Conservation (phyloP, 108 stramenopile species). For the Nitzschia sp. region DNA sequence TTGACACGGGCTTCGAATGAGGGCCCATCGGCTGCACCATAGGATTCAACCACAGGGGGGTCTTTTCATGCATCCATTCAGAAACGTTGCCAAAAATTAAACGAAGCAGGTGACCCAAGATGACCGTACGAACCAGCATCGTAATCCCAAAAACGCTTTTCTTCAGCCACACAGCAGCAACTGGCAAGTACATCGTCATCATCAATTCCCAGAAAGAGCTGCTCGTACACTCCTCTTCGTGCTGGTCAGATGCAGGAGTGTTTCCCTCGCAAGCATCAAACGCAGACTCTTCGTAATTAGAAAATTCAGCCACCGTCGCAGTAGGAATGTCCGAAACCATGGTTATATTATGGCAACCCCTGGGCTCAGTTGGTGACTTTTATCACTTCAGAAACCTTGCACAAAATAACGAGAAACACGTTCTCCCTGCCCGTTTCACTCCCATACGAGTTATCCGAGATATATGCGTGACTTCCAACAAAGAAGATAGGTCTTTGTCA, state of each 20-base stretch:
- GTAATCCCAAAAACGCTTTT: conserved; percentile 43
- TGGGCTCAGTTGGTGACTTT: neutral
- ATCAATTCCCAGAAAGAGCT: conserved; percentile 36
- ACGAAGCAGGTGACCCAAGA: conserved; percentile 47
- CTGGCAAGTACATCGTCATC: conserved; percentile 39
- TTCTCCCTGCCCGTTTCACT: too few species aligned
- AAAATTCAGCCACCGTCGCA: neutral
- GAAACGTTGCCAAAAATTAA: conserved; percentile 26
- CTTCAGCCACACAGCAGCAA: conserved; percentile 46
- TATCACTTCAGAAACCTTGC: neutral
- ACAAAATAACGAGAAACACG: neutral
- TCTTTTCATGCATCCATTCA: conserved; percentile 20
- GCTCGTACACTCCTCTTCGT: conserved; percentile 17
- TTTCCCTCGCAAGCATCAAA: conserved; percentile 5
- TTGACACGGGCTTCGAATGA: conserved; percentile 31
- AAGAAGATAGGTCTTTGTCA: too few species aligned
- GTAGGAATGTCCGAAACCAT: neutral
- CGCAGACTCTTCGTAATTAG: neutral
- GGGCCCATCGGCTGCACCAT: neutral
- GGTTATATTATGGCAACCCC: neutral
- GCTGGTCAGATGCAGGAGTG: neutral
- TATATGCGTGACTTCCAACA: too few species aligned
- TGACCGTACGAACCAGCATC: conserved; percentile 37
- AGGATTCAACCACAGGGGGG: neutral
- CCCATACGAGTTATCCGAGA: too few species aligned